These are phyloP conservation scores for Arctostaphylos glauca DNA, from an alignment of 148 eudicot species.

Conservation along the genomic window DNA sequence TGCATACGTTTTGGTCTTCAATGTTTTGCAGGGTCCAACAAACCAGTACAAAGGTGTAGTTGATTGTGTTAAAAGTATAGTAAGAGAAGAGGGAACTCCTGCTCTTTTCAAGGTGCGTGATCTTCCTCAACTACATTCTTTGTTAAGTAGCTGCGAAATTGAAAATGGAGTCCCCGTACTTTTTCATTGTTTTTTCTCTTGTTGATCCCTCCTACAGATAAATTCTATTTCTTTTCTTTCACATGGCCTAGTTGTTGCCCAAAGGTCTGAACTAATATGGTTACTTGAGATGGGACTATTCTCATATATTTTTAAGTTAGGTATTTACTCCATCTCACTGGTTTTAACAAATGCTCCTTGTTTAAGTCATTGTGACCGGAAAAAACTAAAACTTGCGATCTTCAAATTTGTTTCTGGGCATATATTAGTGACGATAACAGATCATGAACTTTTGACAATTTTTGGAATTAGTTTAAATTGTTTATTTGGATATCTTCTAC, in stretches of 20 bases:
- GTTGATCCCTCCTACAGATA: background rate
- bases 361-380: background rate
- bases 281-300: background rate
- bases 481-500: background rate
- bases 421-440: background rate
- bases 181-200: background rate
- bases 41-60: constrained; percentile 61
- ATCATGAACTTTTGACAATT: background rate
- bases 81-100: constrained; percentile 70
- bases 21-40: constrained; percentile 55
- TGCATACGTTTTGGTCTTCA: background rate
- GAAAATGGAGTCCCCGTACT: background rate
- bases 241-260: background rate
- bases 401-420: background rate
- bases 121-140: background rate
- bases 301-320: background rate
- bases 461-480: background rate
- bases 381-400: background rate
- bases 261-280: background rate
- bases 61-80: constrained; percentile 65
- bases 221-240: background rate
- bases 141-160: background rate
- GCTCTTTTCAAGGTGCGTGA: constrained; percentile 57
- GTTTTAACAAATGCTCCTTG: background rate
- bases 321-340: background rate